Base-by-base conservation (phyloP, 257 asterid genomes). In the Eustoma russellianum region DNA sequence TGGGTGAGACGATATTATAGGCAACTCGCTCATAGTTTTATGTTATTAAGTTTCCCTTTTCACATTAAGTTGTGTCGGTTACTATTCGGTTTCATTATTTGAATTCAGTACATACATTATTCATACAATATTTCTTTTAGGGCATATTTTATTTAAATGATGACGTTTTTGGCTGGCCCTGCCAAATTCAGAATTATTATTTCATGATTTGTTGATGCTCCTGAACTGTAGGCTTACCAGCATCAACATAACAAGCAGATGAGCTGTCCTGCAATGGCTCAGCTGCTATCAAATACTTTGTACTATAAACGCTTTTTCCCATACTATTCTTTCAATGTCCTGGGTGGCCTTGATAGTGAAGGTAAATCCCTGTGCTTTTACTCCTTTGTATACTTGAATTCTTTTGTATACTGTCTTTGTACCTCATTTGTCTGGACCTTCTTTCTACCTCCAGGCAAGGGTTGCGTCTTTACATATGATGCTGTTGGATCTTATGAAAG, bases 211-310 rank as follows among this genome's bases (percentile, higher is more conserved):
- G 54, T 13, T 56, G 38, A 60, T 55, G 38, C 7, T 51, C 63
- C 15, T 53, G 52, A 50, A 57, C 30, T 55, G 55, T 57, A 86
- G 97, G 60, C 63, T 28, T 90, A 90, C 70, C 97, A 90, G 70
- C 96, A 90, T 60, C 97, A 90, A 52, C 97, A 86, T 70, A 86
- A 81, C 83, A 90, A 83, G 79, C 97, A 90, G 69, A 86, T 86
- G 97, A 90, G 93, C 76, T 90, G 97, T 61, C 97, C 94, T 60
- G 96, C 93, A 41, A 86, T 90, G 96, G 97, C 91, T 38, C 97
- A 90, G 68, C 70, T 86, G 52, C 94, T 90, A 19, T 86, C 97
- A 24, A 86, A 86, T 57, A 90, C 96, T 35, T 77, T 86, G 46
- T 90, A 86, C 74, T 90, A 74, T 79, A 90, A 90, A 59, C 93